Base-by-base conservation (phyloP, 2,329 filamentous ascomycete species). In the Anthostomella pinea region DNA sequence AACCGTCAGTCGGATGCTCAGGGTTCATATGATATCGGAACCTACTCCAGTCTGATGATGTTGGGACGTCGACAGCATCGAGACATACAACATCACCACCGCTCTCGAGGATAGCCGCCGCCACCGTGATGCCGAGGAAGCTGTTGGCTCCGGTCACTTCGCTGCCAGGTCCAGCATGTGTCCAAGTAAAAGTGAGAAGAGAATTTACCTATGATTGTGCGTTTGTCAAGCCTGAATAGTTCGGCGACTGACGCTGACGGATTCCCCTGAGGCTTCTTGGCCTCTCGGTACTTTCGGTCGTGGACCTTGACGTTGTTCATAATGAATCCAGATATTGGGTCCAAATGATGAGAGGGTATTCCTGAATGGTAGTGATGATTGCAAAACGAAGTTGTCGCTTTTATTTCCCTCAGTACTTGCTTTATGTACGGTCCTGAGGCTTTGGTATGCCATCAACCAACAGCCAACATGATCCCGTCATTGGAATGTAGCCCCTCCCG, bases 41-140 rank as follows among this genome's bases (percentile, higher is more conserved):
- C 45, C 29, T 35, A 55, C 51, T 18, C 53, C 50, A 59, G 13
- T 26, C 27, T 9, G 35, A 39, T 8, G 19, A 11, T 3, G 40
- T 41, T n/a, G 45, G 52, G 2, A 11, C 33, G 13, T 38, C 27
- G 3, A 44, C 16, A 9, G 57, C 27, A 39, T 64, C 60, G 1
- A 63, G 41, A 23, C 53, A 57, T 4, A 62, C 46, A 2, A 61
- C 54, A 30, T 63, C 58, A 8, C 52, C 60, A n/a, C 59, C 59
- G 11, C 42, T 52, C 39, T 62, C 57, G 6, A 63, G 34, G 1
- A 63, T 46, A 1, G 53, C 39, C 2, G 19, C 32, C 3, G 52
- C 46, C 2, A 53, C 33, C 7, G 36, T 39, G 2, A 45, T 34
- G 0, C 54, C 56, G 5, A 59, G 33, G 26, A 45, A 51, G 2